Percentiles rank a stretch among this genome's conserved stretches.
Evolutionary conservation across 805 yeast genomes (phyloP).

Genomic region (Hemisphaericaspora nanyangensis): DNA sequence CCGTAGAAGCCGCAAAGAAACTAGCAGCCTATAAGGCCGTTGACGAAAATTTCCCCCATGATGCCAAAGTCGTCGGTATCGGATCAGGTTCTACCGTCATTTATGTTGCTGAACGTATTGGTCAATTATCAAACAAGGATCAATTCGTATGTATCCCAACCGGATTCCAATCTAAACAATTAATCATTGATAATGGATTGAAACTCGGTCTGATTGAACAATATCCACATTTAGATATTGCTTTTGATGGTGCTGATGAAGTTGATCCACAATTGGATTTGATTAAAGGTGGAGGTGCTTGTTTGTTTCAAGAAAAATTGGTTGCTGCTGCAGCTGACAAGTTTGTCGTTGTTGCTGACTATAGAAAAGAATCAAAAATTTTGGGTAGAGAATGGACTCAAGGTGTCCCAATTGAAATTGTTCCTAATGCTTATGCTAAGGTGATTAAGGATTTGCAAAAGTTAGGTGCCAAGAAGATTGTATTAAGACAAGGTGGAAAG

Average conservation of each 20-base stretch:
- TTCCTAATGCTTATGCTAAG: conserved; percentile 81
- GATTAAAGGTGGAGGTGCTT: conserved; percentile 99
- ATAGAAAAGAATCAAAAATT: conserved; percentile 66
- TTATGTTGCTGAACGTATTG: conserved; percentile 93
- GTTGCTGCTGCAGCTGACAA: conserved; percentile 77
- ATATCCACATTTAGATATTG: conserved; percentile 78
- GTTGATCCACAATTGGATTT: conserved; percentile 77
- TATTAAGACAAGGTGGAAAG: conserved; percentile 77
- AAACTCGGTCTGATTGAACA: conserved; percentile 79
- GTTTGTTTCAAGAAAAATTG: conserved; percentile 92
- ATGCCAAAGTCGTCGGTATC: conserved; percentile 78
- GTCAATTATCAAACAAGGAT: conserved; percentile 53
- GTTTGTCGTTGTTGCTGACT: conserved; percentile 89
- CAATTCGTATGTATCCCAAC: conserved; percentile 85
- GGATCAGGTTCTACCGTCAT: conserved; percentile 98
- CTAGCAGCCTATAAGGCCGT: conserved; percentile 90
- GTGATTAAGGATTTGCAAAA: conserved; percentile 59
- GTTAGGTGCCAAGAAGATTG: conserved; percentile 62
- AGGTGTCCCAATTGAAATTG: conserved; percentile 95
- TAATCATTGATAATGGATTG: conserved; percentile 79
- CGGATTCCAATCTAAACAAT: conserved; percentile 89
- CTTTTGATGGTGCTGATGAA: conserved; percentile 99
- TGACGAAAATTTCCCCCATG: conserved; percentile 71
- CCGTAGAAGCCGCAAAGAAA: conserved; percentile 79
- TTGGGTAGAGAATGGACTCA: conserved; percentile 82